Evolutionary conservation across 2,329 filamentous ascomycete genomes (phyloP), one percentile per base, ranked within the genome.

Genomic region (Pseudogymnoascus pannorum): DNA sequence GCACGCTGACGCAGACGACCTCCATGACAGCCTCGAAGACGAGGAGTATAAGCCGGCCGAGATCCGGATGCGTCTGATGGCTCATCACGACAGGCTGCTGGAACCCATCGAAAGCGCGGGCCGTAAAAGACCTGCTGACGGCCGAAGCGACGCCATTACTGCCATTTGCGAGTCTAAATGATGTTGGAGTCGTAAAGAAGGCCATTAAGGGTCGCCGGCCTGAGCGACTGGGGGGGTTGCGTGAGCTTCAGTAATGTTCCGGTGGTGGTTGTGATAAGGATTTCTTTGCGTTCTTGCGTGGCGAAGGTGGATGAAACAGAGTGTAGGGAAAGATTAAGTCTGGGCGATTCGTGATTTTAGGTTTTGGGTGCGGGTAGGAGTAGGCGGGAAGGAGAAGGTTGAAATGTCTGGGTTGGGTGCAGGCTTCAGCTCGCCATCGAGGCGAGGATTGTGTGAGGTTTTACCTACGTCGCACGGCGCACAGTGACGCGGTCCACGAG

Each of bases 11-110:
- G 72, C 92, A 97, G 58, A 99, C 89, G 22, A 97, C 93, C 72
- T 97, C 92, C 70, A 97, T 80, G 26, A 97, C 92, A 9, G 94
- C 94, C 76, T 96, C 92, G 70, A 96, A 96, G 67, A 97, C 92
- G 51, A 73, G 64, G 3, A 73, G 63, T 8, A 72, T 64, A 2
- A 73, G 63, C 62, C 71, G 75, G 16, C 75, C 73, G 62, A 83
- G 74, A 9, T 77, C 72, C 3, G 80, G 79, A 66, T 82, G 70
- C 14, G 71, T 66, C 24, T 68, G 63, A 59, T 72, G 69, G 35
- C 29, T 68, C 64, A 60, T 68, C 67, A 57, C 5, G 58, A 61
- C 57, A 62, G 62, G 12, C 60, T 48, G 5, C 63, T 60, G 35
- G 24, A 63, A 16, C 48, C 69, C 64, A 5, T 60, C 60, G 18